Conservation (phyloP, 192 early-diverging fungal genomes). For the Blastocladiella britannica region DNA sequence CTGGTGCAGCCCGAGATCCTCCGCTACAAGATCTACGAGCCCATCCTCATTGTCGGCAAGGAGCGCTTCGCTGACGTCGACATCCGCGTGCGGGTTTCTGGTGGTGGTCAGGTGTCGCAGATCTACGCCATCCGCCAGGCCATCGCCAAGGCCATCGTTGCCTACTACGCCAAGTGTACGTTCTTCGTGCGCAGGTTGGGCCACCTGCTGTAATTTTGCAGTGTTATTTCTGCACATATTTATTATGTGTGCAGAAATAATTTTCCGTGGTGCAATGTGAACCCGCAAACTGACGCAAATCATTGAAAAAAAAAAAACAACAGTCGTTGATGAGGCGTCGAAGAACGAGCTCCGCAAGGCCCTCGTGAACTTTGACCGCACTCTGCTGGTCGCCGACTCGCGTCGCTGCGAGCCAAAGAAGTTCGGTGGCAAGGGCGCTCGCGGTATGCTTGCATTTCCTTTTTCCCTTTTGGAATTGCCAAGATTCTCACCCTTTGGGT, state of each 20-base stretch:
- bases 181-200: not conserved
- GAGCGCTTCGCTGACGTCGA: conserved; percentile 91
- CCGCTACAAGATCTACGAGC: conserved; percentile 96
- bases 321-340: conserved; percentile 88
- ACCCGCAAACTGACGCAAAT: not conserved
- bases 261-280: not conserved
- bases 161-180: conserved; percentile 92
- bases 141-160: conserved; percentile 96
- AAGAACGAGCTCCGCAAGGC: conserved; percentile 99
- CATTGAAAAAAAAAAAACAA: too few species aligned
- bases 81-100: conserved; percentile 88
- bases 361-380: conserved; percentile 75
- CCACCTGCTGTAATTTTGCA: conserved; percentile 5
- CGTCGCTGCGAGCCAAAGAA: conserved; percentile 99
- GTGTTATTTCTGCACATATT: not conserved
- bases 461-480: not conserved
- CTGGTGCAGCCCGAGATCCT: conserved; percentile 93
- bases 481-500: not conserved
- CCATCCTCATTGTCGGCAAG: conserved; percentile 84
- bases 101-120: conserved; percentile 95
- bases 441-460: conserved; percentile 31
- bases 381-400: conserved; percentile 93
- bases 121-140: conserved; percentile 98
- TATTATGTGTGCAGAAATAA: too few species aligned
- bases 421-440: conserved; percentile 98